Conservation (phyloP, 1,139 yeast species). For the Yarrowia galli region DNA sequence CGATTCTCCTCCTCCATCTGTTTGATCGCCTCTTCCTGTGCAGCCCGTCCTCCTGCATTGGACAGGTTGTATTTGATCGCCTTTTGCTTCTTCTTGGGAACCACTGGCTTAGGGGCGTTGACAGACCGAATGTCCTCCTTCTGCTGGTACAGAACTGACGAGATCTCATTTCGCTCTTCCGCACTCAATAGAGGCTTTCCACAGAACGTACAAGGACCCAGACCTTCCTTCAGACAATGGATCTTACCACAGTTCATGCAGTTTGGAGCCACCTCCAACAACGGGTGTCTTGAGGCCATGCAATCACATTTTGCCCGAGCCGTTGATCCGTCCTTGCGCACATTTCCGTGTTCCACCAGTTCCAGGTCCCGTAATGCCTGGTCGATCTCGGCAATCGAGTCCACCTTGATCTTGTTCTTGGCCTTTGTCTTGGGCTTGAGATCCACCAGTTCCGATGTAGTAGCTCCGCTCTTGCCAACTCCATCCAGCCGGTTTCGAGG, state of each 20-base stretch:
- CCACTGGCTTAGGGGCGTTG: slow-evolving; percentile 10
- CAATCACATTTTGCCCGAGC: slow-evolving; percentile 67
- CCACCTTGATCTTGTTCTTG: slow-evolving; percentile 46
- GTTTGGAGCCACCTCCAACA: slow-evolving; percentile 90
- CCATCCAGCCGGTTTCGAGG: slow-evolving; percentile 20
- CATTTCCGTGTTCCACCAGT: slow-evolving; percentile 50
- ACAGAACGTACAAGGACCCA: slow-evolving; percentile 87
- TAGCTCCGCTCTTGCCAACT: slow-evolving; percentile 12
- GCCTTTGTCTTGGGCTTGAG: slow-evolving; percentile 23
- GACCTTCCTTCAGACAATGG: slow-evolving; percentile 86
- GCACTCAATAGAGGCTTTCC: slow-evolving; percentile 68
- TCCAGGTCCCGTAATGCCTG: slow-evolving; percentile 49
- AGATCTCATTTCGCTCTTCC: slow-evolving; percentile 67
- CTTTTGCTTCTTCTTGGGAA: slow-evolving; percentile 5
- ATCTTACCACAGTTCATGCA: slow-evolving; percentile 95
- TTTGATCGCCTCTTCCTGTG: slow-evolving; percentile 19
- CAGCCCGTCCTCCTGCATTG: slow-evolving; percentile 24
- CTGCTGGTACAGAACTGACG: slow-evolving; percentile 50
- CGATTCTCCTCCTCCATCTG: slow-evolving; percentile 42
- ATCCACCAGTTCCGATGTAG: slow-evolving; percentile 26
- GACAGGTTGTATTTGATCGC: slow-evolving; percentile 36
- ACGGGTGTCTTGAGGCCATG: slow-evolving; percentile 73
- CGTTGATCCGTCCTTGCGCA: slow-evolving; percentile 54
- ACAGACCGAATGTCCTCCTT: slow-evolving; percentile 44
- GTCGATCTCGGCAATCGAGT: slow-evolving; percentile 49